Evolutionary conservation across 768 basidiomycete genomes (phyloP), one percentile per base, ranked within the genome.

Genomic region (Lactarius hatsudake): DNA sequence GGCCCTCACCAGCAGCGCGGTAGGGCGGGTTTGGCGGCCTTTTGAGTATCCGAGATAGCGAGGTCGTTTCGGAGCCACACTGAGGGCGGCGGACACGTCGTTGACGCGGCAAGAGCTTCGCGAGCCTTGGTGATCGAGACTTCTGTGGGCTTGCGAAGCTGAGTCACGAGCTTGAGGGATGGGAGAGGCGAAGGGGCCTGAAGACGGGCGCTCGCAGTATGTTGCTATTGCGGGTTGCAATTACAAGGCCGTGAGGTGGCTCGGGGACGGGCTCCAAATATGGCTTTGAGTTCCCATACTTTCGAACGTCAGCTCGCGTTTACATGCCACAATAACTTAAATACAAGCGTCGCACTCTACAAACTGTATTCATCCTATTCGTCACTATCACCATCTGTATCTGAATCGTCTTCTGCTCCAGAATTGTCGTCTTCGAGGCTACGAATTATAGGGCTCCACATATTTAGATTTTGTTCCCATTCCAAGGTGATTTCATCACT

Each of bases 41-140:
- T 94, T 70, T 84, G 84, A 18, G 87, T 87, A 5, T 93, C 93
- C 0, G 89, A 86, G 40, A 81, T 79, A 3, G 80, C 80, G 36
- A 91, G 81, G 76, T 96, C 92, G 64, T 87, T 83, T 72, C 90
- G 79, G 42, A 98, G 84, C 92, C 94, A 98, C 72, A 81, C 78
- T n/a, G 67, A 96, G 78, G 12, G 96, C 94, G 28, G 76, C 82
- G 18, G 86, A 76, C 62, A 97, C 73, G 76, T 94, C 85, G 79
- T 92, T 90, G 74, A 83, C 32, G 87, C 86, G 61, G 77, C 75
- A 61, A 98, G 89, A 2, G 96, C 96, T 75, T 96, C 91, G 43
- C 90, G 86, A 36, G 96, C 96, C 79, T 94, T 94, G 55, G 84
- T 81, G 70, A 98, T 87, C 9, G 95, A 92, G 59, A 94, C 91